Evolutionary conservation across 2,329 filamentous ascomycete genomes (phyloP).

Genomic region (Xylaria digitata): DNA sequence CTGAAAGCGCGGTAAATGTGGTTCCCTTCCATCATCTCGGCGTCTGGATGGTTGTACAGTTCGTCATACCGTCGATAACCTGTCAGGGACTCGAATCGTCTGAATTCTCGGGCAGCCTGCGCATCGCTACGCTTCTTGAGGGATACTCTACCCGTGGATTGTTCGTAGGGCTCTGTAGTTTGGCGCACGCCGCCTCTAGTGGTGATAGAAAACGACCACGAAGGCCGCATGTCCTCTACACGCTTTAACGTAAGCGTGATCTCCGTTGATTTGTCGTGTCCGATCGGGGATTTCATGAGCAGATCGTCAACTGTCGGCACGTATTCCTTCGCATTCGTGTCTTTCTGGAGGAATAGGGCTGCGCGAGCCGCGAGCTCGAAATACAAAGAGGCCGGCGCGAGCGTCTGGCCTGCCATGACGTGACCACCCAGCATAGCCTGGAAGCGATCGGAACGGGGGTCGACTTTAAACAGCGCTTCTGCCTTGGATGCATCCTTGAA

Average conservation of each 20-base stretch:
- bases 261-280: constrained; percentile 26
- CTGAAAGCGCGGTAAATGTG: constrained; percentile 51
- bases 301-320: constrained; percentile 35
- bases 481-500: constrained; percentile 20
- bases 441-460: constrained; percentile 39
- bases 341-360: constrained; percentile 48
- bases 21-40: constrained; percentile 50
- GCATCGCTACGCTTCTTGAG: constrained; percentile 32
- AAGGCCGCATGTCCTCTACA: constrained; percentile 10
- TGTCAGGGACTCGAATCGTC: constrained; percentile 49
- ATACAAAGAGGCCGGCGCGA: constrained; percentile 48
- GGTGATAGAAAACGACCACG: constrained; percentile 37
- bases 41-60: constrained; percentile 42
- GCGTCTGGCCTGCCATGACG: constrained; percentile 41
- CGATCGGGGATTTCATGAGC: constrained; percentile 35
- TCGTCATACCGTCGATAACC: constrained; percentile 43
- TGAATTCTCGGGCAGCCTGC: constrained; percentile 44
- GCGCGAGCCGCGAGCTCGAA: constrained; percentile 44
- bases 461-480: constrained; percentile 35
- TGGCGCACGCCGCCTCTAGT: constrained; percentile 12
- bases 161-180: constrained; percentile 21
- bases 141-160: constrained; percentile 30
- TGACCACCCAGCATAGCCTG: constrained; percentile 41
- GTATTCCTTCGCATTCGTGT: constrained; percentile 24
- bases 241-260: constrained; percentile 32